These are phyloP conservation scores for Cystobasidiaceae sp. DNA, from an alignment of 1,284 basidiomycete species.

Conservation along the genomic window DNA sequence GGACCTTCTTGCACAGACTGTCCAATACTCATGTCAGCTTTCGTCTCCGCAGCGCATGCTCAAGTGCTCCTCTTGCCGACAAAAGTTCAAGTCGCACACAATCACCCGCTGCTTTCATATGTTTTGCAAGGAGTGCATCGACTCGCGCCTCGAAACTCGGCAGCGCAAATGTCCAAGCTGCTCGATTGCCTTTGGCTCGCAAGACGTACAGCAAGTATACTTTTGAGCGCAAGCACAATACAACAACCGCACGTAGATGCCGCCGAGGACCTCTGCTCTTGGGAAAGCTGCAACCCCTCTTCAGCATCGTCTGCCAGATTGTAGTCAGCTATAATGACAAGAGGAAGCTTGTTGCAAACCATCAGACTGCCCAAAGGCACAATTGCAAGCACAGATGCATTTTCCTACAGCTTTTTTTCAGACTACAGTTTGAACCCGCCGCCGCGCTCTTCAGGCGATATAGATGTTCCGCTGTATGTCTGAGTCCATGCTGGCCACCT, in stretches of 20 bases:
- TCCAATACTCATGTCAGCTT: neutral
- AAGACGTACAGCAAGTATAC: slow-evolving; percentile 79
- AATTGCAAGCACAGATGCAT: no score
- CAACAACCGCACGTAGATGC: neutral
- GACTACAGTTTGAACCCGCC: slow-evolving; percentile 12
- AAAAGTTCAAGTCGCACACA: slow-evolving; percentile 75
- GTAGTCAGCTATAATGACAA: no score
- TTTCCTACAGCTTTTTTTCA: neutral
- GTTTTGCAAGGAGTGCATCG: slow-evolving; percentile 78
- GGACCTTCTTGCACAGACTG: neutral
- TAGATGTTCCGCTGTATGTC: neutral
- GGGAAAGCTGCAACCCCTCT: neutral
- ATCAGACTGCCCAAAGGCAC: no score
- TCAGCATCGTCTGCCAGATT: neutral
- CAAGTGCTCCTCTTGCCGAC: slow-evolving; percentile 85
- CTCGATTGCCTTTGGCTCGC: slow-evolving; percentile 73
- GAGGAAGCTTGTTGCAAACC: no score
- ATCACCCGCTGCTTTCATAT: slow-evolving; percentile 69
- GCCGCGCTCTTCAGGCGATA: slow-evolving; percentile 5
- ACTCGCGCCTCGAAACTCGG: slow-evolving; percentile 77
- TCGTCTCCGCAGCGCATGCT: slow-evolving; percentile 61
- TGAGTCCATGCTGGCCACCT: slow-evolving; percentile 7
- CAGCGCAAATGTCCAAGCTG: slow-evolving; percentile 96
- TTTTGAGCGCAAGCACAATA: slow-evolving; percentile 43
- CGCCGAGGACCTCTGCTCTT: neutral